These are phyloP conservation scores for Phialophora tarda DNA, from an alignment of 2,329 filamentous ascomycete species.

Conservation along the genomic window DNA sequence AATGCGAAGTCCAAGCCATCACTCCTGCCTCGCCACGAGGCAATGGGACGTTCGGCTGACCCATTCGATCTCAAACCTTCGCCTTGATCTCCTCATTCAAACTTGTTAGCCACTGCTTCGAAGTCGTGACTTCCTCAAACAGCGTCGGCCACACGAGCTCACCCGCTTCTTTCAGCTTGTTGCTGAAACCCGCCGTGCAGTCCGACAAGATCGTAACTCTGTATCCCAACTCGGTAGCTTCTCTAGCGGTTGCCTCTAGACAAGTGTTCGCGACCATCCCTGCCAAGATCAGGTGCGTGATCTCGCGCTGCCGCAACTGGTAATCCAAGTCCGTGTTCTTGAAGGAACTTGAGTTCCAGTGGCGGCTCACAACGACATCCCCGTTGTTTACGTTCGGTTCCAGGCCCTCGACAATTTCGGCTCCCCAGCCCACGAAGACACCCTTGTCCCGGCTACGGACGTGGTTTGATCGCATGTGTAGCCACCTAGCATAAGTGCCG, in stretches of 20 bases:
- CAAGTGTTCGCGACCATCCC: constrained; percentile 46
- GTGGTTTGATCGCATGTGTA: constrained; percentile 37
- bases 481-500: constrained; percentile 42
- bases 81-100: background rate
- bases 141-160: constrained; percentile 14
- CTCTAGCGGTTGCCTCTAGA: constrained; percentile 46
- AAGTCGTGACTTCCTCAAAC: constrained; percentile 15
- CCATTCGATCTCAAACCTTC: background rate
- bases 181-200: constrained; percentile 15
- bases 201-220: constrained; percentile 11
- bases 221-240: constrained; percentile 43
- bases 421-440: constrained; percentile 44
- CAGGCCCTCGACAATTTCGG: constrained; percentile 42
- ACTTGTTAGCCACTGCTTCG: constrained; percentile 3
- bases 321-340: constrained; percentile 47
- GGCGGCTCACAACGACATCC: constrained; percentile 44
- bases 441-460: constrained; percentile 32
- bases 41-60: background rate
- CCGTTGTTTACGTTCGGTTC: constrained; percentile 42
- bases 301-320: constrained; percentile 44
- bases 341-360: constrained; percentile 46
- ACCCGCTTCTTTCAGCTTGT: constrained; percentile 10
- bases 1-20: background rate
- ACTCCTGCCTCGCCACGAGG: background rate
- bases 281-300: constrained; percentile 44